These are phyloP conservation scores for Colletotrichum sansevieriae DNA, from an alignment of 2,329 filamentous ascomycete genomes.

Conservation along the genomic window DNA sequence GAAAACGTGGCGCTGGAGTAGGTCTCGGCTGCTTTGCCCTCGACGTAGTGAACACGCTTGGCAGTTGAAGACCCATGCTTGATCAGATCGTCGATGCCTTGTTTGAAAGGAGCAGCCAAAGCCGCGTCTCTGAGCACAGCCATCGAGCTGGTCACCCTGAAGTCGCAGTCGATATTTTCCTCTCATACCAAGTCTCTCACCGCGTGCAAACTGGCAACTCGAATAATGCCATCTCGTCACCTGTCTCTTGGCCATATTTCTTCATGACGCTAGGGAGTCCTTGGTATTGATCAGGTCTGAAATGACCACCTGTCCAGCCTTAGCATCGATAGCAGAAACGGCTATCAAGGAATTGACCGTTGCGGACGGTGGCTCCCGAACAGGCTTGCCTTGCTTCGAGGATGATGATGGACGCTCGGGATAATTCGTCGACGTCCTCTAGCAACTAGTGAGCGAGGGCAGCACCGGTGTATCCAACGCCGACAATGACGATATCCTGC, in stretches of 20 bases:
- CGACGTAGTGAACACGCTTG: constrained; percentile 31
- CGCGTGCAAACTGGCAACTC: constrained; percentile 39
- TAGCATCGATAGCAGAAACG: neutral
- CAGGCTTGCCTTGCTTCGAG: constrained; percentile 41
- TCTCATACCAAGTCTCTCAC: constrained; percentile 35
- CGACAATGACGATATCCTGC: constrained; percentile 41
- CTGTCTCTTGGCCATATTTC: constrained; percentile 43
- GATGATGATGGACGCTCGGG: constrained; percentile 26
- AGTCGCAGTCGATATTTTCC: constrained; percentile 38
- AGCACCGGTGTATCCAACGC: constrained; percentile 36
- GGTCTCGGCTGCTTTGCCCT: constrained; percentile 47
- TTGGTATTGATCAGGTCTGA: constrained; percentile 36
- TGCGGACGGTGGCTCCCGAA: constrained; percentile 39
- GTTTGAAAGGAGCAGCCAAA: constrained; percentile 43
- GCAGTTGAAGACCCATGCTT: constrained; percentile 26
- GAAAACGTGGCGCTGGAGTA: constrained; percentile 52
- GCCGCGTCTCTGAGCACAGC: constrained; percentile 23
- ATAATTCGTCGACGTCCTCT: constrained; percentile 1
- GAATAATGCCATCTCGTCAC: constrained; percentile 45
- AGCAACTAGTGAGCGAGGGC: constrained; percentile 27
- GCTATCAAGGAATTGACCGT: constrained; percentile 4
- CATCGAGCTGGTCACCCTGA: constrained; percentile 34
- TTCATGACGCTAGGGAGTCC: constrained; percentile 17
- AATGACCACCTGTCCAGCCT: constrained; percentile 31
- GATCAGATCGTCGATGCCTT: constrained; percentile 35